Evolutionary conservation across 225 moss, liverwort and hornwort genomes (phyloP), one percentile per base, ranked within the genome.

Genomic region (Rhytidiadelphus loreus): DNA sequence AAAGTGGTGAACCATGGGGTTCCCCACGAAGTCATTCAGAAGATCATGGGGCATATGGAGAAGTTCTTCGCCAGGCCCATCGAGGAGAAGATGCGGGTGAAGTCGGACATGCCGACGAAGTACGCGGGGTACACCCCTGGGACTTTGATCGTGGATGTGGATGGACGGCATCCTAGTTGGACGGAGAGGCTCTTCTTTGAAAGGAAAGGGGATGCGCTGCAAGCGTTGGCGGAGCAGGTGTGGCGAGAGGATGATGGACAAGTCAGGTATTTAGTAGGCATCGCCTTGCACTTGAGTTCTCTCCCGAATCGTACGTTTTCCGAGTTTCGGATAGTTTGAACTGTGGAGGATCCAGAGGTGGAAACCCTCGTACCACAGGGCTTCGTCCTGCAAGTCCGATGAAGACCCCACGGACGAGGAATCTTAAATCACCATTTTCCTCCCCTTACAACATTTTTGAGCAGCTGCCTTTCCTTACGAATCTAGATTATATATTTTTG

Each of bases 1-100:
- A 86, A 82, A 58, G 89, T 89, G 50, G 82, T 60, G 77, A 86
- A 86, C 86, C 89, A 89, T 52, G 89, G 82, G 20, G 86, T 90
- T 8, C 86, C 82, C 32, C 9, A 50, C 66, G 86, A 89, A 59
- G 20, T 35, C 33, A 52, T 86, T 21, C 57, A 50, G 82, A 58
- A 39, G 58, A 28, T 39, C 50, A 26, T 87, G 83, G 86, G 50
- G 35, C 59, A 90, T 52, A 43, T 52, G 69, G 26, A 76, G 13
- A n/a, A 13, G 86, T 83, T 48, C 21, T 86, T 86, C 33, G 82
- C 50, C 26, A 82, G 9, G 52, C 26, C 83, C 16, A 35, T 77
- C 26, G 77, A 86, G 86, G 66, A 76, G 83, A 90, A 90, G 86
- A 82, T 90, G 77, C 32, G 39, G 29, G 68, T 86, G 68, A 58